These are phyloP conservation scores for Helotiales sp. DNA, from an alignment of 2,329 filamentous ascomycete species.

Conservation along the genomic window DNA sequence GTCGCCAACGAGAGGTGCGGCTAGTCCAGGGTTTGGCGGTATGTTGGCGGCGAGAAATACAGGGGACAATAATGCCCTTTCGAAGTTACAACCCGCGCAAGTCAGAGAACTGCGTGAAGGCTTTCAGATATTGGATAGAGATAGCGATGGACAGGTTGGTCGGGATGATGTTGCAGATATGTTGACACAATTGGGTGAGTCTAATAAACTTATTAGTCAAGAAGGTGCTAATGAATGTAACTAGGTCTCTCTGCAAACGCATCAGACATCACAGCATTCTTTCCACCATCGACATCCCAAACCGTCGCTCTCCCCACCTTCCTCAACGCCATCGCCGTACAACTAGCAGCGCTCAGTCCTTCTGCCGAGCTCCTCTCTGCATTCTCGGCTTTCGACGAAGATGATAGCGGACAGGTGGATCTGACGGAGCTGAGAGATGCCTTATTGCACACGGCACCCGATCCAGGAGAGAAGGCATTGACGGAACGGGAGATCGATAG, in stretches of 20 bases:
- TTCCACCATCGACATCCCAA: constrained; percentile 72
- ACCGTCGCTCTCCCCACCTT: constrained; percentile 86
- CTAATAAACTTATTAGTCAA: not conserved
- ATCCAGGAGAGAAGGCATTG: constrained; percentile 67
- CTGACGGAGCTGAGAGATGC: constrained; percentile 81
- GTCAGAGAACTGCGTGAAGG: constrained; percentile 88
- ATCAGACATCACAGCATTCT: constrained; percentile 78
- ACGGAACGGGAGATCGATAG: constrained; percentile 80
- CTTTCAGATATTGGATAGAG: constrained; percentile 90
- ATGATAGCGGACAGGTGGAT: constrained; percentile 93
- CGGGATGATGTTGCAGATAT: constrained; percentile 86
- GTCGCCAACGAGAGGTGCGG: constrained; percentile 42
- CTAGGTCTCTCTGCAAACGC: constrained; percentile 74
- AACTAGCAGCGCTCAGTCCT: constrained; percentile 76
- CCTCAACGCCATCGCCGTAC: constrained; percentile 78
- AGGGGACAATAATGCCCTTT: constrained; percentile 57
- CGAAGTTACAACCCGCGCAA: constrained; percentile 79
- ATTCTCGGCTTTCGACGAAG: constrained; percentile 93
- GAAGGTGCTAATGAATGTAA: not conserved
- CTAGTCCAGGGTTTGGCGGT: constrained; percentile 39
- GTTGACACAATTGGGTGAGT: constrained; percentile 78
- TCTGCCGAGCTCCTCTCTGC: constrained; percentile 83
- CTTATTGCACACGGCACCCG: constrained; percentile 79
- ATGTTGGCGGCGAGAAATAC: constrained; percentile 34
- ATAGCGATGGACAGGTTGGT: constrained; percentile 83